Evolutionary conservation across 345 rosid species (phyloP), one percentile per base, ranked within the genome.

Genomic region (Pistacia integerrima): DNA sequence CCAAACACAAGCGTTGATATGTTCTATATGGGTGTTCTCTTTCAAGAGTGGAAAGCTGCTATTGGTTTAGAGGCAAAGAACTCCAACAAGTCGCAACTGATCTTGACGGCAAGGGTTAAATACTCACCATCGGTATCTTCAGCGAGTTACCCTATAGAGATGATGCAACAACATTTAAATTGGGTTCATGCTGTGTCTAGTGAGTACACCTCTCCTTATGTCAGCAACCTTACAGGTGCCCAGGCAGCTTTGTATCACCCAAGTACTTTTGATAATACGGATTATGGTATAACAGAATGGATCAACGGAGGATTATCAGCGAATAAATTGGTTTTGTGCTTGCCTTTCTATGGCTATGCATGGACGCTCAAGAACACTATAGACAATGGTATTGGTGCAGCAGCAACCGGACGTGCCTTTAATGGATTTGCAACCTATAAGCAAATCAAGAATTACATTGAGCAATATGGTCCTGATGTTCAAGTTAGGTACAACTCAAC

Each of bases 391-490:
- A 28, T 84, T 36, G 76, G 77, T 14, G 30, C 82, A 22, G 65
- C 77, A 2, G 77, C 82, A 7, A 8, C 33, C 0, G 82, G 83
- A 4, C 77, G 75, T 0, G 77, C 67, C 7, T 0, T 68, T 16
- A 46, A 60, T 64, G 88, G 88, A 17, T 77, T 79, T 5, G 49
- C 71, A 12, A 72, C 73, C 13, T 86, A 83, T n/a, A 81, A 72
- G 73, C 3, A 0, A 3, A 58, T 84, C 30, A 76, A 61, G 57
- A 74, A 81, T 0, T 71, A 13, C 28, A 60, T 85, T 22, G 64
- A 20, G 12, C 79, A 80, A 0, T 77, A 78, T 77, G 84, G 85
- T 0, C 73, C 68, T 73, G 85, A 81, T 11, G 76, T 54, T 2
- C 44, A 13, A 12, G 4, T 83, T 0, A 25, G 35, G 18, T 88